These are phyloP conservation scores for Neonectria hederae DNA, from an alignment of 2,329 filamentous ascomycete genomes.

Conservation along the genomic window DNA sequence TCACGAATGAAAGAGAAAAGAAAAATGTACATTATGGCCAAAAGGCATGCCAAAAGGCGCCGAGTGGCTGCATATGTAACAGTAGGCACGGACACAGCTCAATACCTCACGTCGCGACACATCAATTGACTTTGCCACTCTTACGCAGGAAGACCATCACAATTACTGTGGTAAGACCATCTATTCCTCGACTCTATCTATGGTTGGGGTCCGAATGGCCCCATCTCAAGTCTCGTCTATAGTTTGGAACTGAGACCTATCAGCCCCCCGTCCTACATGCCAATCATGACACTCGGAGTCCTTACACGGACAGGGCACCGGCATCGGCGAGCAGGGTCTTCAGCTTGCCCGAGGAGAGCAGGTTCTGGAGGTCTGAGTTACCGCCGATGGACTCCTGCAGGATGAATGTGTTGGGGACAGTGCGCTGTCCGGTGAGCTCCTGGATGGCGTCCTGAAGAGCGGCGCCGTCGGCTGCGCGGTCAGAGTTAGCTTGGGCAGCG, in stretches of 20 bases:
- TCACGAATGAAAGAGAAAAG: neutral
- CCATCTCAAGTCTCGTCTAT: slow-evolving; percentile 24
- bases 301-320: slow-evolving; percentile 56
- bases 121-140: slow-evolving; percentile 27
- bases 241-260: slow-evolving; percentile 37
- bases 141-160: slow-evolving; percentile 4
- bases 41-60: neutral
- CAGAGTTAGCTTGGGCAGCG: slow-evolving; percentile 29
- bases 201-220: neutral
- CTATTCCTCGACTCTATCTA: slow-evolving; percentile 3
- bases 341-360: slow-evolving; percentile 60
- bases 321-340: slow-evolving; percentile 54
- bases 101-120: slow-evolving; percentile 19
- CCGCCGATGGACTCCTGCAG: slow-evolving; percentile 90
- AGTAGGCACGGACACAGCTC: slow-evolving; percentile 34
- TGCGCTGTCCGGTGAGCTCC: slow-evolving; percentile 83
- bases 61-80: slow-evolving; percentile 32
- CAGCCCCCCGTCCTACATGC: slow-evolving; percentile 21
- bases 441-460: slow-evolving; percentile 85
- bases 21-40: slow-evolving; percentile 31
- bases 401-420: slow-evolving; percentile 97
- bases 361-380: slow-evolving; percentile 81
- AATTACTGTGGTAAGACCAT: slow-evolving; percentile 10
- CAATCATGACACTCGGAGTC: slow-evolving; percentile 17
- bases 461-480: slow-evolving; percentile 76